Conservation (phyloP, 306 rosid genomes). For the Arachis stenosperma region DNA sequence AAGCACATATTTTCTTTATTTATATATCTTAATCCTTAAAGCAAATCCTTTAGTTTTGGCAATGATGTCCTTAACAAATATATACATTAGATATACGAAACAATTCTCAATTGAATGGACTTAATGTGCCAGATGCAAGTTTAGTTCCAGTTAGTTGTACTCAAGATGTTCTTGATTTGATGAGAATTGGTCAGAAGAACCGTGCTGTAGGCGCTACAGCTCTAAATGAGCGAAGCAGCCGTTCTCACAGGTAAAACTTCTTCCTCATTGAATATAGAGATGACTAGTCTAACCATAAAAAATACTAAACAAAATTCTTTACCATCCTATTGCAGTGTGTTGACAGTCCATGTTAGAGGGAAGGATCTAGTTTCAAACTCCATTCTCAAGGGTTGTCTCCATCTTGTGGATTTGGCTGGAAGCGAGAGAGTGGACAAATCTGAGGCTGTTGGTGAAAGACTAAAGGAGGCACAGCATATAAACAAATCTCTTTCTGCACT, state of each 20-base stretch:
- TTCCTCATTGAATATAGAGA: conserved; percentile 3
- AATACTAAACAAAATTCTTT: conserved; percentile 16
- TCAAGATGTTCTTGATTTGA: conserved; percentile 84
- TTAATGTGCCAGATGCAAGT: conserved; percentile 95
- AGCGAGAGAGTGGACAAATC: conserved; percentile 97
- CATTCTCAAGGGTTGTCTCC: conserved; percentile 85
- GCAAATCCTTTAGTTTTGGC: conserved; percentile 2
- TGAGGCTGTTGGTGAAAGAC: conserved; percentile 95
- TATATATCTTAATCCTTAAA: conserved; percentile 3
- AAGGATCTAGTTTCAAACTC: conserved; percentile 74
- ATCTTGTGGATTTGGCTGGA: conserved; percentile 98
- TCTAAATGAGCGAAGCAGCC: conserved; percentile 92
- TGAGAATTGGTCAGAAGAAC: conserved; percentile 88
- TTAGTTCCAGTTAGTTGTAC: conserved; percentile 86
- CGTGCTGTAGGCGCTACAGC: conserved; percentile 97
- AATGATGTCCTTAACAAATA: conserved; percentile 56
- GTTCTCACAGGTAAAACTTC: conserved; percentile 80
- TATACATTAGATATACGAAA: conserved; percentile 90
- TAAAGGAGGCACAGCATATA: conserved; percentile 95
- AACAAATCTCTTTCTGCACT: conserved; percentile 96
- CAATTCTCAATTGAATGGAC: conserved; percentile 93
- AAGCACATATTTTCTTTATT: conserved; percentile 18
- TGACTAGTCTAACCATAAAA: conserved; percentile 13
- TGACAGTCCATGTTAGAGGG: conserved; percentile 91
- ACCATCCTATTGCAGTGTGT: conserved; percentile 62